Conservation (phyloP, 2,329 filamentous ascomycete species). For the Fusarium sp. region DNA sequence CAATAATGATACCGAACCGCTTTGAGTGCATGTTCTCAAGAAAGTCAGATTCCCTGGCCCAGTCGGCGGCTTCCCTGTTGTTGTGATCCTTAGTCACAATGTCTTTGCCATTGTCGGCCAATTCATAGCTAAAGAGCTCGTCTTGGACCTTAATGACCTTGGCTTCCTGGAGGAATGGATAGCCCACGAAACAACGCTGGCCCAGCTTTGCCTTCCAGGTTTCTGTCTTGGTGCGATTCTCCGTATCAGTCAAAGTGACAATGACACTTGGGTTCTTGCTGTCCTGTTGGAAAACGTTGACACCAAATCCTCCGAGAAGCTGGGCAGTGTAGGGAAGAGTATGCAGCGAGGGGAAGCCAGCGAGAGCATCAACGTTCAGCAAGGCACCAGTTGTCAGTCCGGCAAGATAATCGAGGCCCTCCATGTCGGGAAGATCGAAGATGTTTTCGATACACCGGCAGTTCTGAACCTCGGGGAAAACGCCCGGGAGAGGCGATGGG, state of each 20-base stretch:
- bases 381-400: constrained; percentile 88
- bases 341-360: constrained; percentile 92
- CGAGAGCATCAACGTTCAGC: constrained; percentile 83
- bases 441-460: constrained; percentile 97
- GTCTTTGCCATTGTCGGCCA: constrained; percentile 73
- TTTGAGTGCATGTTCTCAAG: constrained; percentile 93
- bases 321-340: constrained; percentile 85
- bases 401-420: constrained; percentile 86
- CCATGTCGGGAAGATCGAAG: constrained; percentile 92
- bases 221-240: constrained; percentile 76
- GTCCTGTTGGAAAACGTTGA: constrained; percentile 95
- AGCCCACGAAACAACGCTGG: constrained; percentile 89
- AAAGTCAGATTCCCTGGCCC: constrained; percentile 83
- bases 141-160: constrained; percentile 91
- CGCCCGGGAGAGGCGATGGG: constrained; percentile 85
- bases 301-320: constrained; percentile 79
- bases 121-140: constrained; percentile 88
- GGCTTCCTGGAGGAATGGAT: constrained; percentile 94
- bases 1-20: constrained; percentile 87
- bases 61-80: constrained; percentile 82
- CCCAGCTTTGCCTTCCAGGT: constrained; percentile 84
- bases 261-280: constrained; percentile 98
- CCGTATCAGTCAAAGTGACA: constrained; percentile 82
- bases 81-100: constrained; percentile 78
- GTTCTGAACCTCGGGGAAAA: constrained; percentile 88